Percentiles rank a stretch among this genome's conserved stretches.
Evolutionary conservation across 768 basidiomycete genomes (phyloP).

Genomic region (Russula griseocarnosa): DNA sequence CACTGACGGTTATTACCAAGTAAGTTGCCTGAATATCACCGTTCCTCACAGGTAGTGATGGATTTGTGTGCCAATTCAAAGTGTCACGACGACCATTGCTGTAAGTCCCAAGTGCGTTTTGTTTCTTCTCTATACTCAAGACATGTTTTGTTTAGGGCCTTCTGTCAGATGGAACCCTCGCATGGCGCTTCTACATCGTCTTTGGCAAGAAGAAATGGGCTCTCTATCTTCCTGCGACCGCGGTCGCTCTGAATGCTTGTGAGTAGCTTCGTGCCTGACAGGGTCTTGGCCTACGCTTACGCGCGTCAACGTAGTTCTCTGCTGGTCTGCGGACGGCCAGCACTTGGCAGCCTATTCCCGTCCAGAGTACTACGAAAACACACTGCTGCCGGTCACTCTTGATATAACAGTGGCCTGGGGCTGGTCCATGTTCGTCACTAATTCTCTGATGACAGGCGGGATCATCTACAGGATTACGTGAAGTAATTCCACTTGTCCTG

Average conservation of each 20-base stretch:
- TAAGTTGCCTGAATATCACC: not conserved
- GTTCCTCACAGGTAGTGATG: not conserved
- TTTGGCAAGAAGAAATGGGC: slow-evolving; percentile 28
- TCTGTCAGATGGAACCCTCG: slow-evolving; percentile 31
- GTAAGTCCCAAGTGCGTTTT: not conserved
- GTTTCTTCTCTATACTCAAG: not conserved
- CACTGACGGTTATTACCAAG: slow-evolving; percentile 19
- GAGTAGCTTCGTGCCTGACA: not conserved
- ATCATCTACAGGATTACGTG: slow-evolving; percentile 31
- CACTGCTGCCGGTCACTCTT: slow-evolving; percentile 24
- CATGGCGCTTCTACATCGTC: slow-evolving; percentile 31
- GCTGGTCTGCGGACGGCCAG: slow-evolving; percentile 28
- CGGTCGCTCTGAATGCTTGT: slow-evolving; percentile 29
- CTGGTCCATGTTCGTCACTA: slow-evolving; percentile 30
- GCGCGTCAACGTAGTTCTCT: slow-evolving; percentile 25
- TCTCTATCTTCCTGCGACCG: slow-evolving; percentile 26
- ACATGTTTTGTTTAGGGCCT: slow-evolving; percentile 24
- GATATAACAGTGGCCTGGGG: slow-evolving; percentile 32
- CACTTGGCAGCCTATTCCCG: slow-evolving; percentile 27
- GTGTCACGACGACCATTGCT: slow-evolving; percentile 16
- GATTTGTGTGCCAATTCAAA: not conserved
- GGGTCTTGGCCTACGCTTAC: not conserved
- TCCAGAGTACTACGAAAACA: slow-evolving; percentile 22
- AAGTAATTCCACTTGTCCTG: not conserved
- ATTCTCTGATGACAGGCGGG: slow-evolving; percentile 29